Conservation (phyloP, 208 protist species). For the Leishmania arabica region DNA sequence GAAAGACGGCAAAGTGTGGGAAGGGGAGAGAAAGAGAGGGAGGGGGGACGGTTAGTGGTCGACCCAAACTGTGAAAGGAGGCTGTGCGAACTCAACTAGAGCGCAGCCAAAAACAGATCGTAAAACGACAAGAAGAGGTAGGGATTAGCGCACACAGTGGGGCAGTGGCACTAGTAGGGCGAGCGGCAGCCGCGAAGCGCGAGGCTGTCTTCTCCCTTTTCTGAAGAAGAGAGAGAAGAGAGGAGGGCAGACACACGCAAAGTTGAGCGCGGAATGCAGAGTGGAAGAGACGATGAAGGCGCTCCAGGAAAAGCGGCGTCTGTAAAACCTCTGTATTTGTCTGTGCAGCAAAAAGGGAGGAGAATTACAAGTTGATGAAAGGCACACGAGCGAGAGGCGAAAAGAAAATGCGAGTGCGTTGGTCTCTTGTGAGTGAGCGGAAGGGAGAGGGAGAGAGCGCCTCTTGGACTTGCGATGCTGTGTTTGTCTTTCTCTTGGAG, state of each 20-base stretch:
- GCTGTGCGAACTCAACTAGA: neutral
- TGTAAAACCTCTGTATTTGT: neutral
- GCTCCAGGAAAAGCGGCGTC: neutral
- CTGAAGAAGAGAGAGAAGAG: neutral
- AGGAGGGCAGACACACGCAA: neutral
- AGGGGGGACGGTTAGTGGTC: neutral
- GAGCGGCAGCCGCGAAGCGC: neutral
- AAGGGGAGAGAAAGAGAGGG: neutral
- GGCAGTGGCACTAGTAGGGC: neutral
- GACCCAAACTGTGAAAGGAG: neutral
- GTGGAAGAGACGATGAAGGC: neutral
- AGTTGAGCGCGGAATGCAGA: neutral
- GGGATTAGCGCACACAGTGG: neutral
- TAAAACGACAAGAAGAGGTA: neutral
- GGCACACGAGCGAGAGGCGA: neutral
- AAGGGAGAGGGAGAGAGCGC: neutral
- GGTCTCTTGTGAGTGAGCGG: neutral
- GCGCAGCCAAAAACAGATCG: neutral
- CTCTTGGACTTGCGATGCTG: neutral
- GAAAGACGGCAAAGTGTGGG: neutral
- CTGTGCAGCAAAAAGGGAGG: neutral
- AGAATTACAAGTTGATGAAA: neutral
- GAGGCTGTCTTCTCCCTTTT: neutral
- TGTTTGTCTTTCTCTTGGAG: neutral
- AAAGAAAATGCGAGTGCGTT: neutral